phyloP scores from a whole-genome alignment of 805 yeast genomes.

The Starmerella ratchasimensis region DNA sequence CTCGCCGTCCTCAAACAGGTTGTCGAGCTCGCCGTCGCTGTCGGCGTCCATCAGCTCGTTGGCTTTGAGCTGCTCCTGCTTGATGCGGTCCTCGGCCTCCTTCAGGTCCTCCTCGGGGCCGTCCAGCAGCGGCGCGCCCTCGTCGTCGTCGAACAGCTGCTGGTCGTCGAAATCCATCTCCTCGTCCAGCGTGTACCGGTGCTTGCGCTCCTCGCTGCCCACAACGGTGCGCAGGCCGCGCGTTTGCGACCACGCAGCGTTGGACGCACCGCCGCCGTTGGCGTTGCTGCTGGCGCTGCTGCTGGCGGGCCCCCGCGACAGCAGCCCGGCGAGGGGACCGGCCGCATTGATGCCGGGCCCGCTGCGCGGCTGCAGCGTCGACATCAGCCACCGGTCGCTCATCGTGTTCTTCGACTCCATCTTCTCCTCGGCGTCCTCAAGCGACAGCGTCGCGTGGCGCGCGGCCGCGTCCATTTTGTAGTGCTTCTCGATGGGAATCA shows the following conservation, averaged over 20 bases:
- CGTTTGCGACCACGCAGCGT: slow-evolving; percentile 16
- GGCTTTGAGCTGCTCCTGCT: slow-evolving; percentile 27
- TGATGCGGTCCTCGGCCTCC: slow-evolving; percentile 51
- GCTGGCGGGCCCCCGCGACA: too few relatives aligned
- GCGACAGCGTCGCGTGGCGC: slow-evolving; percentile 80
- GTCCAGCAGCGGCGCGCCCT: slow-evolving; percentile 95
- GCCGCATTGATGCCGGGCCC: slow-evolving; percentile 11
- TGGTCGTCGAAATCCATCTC: slow-evolving; percentile 69
- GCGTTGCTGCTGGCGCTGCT: too few relatives aligned
- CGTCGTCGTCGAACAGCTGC: slow-evolving; percentile 96
- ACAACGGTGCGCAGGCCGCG: slow-evolving; percentile 22
- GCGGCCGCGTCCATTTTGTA: slow-evolving; percentile 88
- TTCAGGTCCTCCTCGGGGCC: slow-evolving; percentile 91
- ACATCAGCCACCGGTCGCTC: slow-evolving; percentile 93
- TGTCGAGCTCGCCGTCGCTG: slow-evolving; percentile 44
- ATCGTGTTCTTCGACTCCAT: slow-evolving; percentile 59
- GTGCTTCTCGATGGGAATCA: slow-evolving; percentile 91
- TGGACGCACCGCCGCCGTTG: background rate
- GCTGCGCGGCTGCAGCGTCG: slow-evolving; percentile 33
- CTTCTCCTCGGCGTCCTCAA: slow-evolving; percentile 92
- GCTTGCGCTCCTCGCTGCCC: slow-evolving; percentile 32
- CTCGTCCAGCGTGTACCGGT: slow-evolving; percentile 49
- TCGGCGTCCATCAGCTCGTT: slow-evolving; percentile 63
- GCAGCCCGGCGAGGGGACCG: slow-evolving; percentile 8
- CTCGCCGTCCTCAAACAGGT: slow-evolving; percentile 51